Conservation (phyloP, 1,284 basidiomycete genomes). For the Inonotus hispidus region DNA sequence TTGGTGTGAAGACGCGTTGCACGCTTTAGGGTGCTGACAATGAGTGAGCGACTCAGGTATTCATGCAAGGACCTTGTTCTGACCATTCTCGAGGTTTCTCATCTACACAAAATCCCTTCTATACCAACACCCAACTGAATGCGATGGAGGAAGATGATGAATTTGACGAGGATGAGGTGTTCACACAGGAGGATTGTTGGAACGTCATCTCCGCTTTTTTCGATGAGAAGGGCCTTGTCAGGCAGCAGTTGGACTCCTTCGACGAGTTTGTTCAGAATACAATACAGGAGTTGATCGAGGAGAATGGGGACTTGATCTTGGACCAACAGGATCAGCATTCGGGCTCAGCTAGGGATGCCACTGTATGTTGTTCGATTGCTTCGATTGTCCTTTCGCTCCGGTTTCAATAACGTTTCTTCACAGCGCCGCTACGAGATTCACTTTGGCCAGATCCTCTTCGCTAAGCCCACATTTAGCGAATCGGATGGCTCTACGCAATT, state of each 20-base stretch:
- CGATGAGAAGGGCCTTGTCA: slow-evolving; percentile 94
- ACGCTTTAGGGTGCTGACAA: background rate
- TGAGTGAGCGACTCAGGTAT: slow-evolving; percentile 2
- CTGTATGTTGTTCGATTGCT: slow-evolving; percentile 28
- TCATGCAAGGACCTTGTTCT: background rate
- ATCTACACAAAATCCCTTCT: slow-evolving; percentile 10
- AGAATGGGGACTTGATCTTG: slow-evolving; percentile 88
- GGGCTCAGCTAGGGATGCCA: slow-evolving; percentile 71
- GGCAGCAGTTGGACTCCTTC: slow-evolving; percentile 97
- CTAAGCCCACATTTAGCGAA: slow-evolving; percentile 91
- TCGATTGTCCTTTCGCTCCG: background rate
- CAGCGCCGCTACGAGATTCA: slow-evolving; percentile 94
- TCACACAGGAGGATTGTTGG: slow-evolving; percentile 95
- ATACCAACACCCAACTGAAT: slow-evolving; percentile 32
- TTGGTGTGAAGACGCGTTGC: background rate
- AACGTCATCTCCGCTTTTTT: slow-evolving; percentile 95
- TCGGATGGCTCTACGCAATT: slow-evolving; percentile 92
- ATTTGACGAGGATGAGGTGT: slow-evolving; percentile 61
- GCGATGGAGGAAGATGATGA: slow-evolving; percentile 55
- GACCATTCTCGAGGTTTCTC: slow-evolving; percentile 8
- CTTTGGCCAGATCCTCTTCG: slow-evolving; percentile 97
- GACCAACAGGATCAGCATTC: slow-evolving; percentile 97
- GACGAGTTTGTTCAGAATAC: slow-evolving; percentile 99
- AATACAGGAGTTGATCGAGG: slow-evolving; percentile 99
- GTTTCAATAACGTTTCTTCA: slow-evolving; percentile 24